Percentiles rank a stretch among this genome's conserved stretches.
Evolutionary conservation across 495 filamentous ascomycete species (phyloP).

Genomic region (Podospora pseudocomata): DNA sequence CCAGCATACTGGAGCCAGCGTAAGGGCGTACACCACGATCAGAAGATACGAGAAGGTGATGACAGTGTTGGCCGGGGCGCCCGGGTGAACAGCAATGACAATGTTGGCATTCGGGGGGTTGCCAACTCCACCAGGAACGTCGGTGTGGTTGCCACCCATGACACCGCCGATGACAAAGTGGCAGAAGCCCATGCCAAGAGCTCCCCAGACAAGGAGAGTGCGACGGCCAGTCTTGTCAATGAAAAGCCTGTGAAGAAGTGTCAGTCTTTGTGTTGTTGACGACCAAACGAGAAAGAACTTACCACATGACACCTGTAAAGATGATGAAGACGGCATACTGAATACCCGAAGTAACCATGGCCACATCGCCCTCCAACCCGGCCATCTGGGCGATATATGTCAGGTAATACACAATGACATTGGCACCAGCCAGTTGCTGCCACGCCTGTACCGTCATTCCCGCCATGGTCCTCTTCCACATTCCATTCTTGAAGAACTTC

Average conservation of each 20-base stretch:
- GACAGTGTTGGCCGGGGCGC: constrained; percentile 60
- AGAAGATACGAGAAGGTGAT: constrained; percentile 72
- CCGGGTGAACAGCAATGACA: constrained; percentile 54
- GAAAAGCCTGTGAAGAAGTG: constrained; percentile 42
- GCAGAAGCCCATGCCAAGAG: constrained; percentile 65
- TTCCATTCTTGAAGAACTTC: constrained; percentile 58
- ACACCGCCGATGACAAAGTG: constrained; percentile 64
- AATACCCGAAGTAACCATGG: constrained; percentile 63
- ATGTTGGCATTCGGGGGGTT: constrained; percentile 61
- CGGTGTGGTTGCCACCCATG: constrained; percentile 41
- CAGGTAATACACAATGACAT: constrained; percentile 68
- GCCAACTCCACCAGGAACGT: constrained; percentile 54
- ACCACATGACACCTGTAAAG: constrained; percentile 59
- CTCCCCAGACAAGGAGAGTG: constrained; percentile 64
- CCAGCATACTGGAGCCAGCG: constrained; percentile 67
- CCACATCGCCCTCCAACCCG: constrained; percentile 58
- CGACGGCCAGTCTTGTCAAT: constrained; percentile 75
- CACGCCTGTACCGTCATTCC: constrained; percentile 61
- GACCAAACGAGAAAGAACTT: neutral
- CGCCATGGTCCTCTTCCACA: constrained; percentile 70
- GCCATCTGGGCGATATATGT: constrained; percentile 72
- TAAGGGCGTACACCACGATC: constrained; percentile 67
- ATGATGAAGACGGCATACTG: constrained; percentile 76
- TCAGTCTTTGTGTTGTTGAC: neutral
- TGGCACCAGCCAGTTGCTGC: constrained; percentile 66